Conservation (phyloP, 73 alveolate species). For the Paramecium pentaurelia region DNA sequence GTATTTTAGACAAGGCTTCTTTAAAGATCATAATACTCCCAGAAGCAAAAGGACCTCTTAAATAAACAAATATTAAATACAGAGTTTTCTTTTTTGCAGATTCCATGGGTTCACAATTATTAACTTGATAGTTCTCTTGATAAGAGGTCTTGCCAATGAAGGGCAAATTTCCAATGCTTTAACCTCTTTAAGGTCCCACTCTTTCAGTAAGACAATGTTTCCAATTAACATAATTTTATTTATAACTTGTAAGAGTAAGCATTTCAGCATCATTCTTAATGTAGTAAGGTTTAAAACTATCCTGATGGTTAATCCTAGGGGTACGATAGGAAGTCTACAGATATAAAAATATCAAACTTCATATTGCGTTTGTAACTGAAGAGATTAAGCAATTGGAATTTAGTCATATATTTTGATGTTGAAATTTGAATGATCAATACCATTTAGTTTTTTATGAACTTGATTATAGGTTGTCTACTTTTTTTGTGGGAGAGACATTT, state of each 20-base stretch:
- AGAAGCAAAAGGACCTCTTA: conserved; percentile 24
- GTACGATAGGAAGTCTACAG: neutral
- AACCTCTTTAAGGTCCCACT: neutral
- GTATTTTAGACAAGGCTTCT: neutral
- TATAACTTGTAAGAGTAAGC: conserved; percentile 2
- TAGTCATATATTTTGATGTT: neutral
- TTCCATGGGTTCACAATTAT: neutral
- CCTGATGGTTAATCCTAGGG: neutral
- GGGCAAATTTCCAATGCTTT: neutral
- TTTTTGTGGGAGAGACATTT: neutral
- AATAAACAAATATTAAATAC: neutral
- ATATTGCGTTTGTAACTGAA: neutral
- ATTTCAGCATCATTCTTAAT: conserved; percentile 1
- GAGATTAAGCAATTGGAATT: neutral
- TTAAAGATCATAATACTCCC: conserved; percentile 9
- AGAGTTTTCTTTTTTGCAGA: neutral
- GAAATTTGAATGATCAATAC: neutral
- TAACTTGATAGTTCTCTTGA: neutral
- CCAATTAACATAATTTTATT: neutral
- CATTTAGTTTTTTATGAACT: neutral
- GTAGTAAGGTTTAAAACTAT: neutral
- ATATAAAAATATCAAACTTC: neutral
- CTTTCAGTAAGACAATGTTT: neutral
- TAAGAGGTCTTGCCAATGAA: conserved; percentile 8
- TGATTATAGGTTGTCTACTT: neutral